Evolutionary conservation across 768 basidiomycete genomes (phyloP).

Genomic region (Rickenella mellea): DNA sequence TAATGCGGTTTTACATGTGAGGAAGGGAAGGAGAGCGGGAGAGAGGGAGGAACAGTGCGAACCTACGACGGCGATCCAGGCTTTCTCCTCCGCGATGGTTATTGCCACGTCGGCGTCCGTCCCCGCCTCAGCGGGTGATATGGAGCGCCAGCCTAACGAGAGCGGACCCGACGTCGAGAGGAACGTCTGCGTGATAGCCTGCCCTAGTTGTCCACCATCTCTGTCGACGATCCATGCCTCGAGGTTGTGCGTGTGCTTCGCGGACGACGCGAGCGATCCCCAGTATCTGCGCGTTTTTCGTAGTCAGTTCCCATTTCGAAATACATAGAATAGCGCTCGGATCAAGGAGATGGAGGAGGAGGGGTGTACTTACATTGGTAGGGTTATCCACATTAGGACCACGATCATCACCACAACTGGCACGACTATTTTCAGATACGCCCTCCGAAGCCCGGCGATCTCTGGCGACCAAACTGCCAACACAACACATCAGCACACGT

Average conservation of each 20-base stretch:
- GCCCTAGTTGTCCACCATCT: constrained; percentile 25
- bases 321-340: not conserved
- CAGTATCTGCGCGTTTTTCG: too few relatives aligned
- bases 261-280: constrained; percentile 15
- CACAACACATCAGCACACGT: too few relatives aligned
- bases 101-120: constrained; percentile 20
- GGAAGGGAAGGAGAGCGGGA: not conserved
- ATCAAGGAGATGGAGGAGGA: constrained; percentile 4
- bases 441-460: constrained; percentile 14
- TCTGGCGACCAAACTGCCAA: constrained; percentile 17
- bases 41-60: constrained; percentile 11
- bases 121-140: constrained; percentile 13
- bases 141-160: constrained; percentile 14
- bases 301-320: too few relatives aligned
- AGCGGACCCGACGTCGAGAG: constrained; percentile 13
- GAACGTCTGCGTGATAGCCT: constrained; percentile 19
- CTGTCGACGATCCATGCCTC: constrained; percentile 31
- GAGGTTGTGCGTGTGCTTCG: constrained; percentile 18
- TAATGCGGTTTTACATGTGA: too few relatives aligned
- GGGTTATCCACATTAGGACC: constrained; percentile 29
- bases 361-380: constrained; percentile 27
- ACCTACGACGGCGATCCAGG: constrained; percentile 34
- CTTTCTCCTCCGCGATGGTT: constrained; percentile 25
- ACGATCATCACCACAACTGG: constrained; percentile 20
- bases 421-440: constrained; percentile 23